phyloP scores from a whole-genome alignment of 2,329 filamentous ascomycete genomes.

The Pyrenophora teres region DNA sequence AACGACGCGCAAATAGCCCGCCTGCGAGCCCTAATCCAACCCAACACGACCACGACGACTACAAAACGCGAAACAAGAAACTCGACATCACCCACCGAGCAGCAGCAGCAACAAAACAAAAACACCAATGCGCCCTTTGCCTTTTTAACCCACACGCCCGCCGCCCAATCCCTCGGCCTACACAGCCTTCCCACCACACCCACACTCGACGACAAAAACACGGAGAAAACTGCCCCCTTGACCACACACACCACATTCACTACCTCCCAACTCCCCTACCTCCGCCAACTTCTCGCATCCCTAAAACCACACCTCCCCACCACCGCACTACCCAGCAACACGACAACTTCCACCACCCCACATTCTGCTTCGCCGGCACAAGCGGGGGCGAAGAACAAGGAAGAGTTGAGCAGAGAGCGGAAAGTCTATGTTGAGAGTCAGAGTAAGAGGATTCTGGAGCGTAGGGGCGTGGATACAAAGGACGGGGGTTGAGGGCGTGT shows the following conservation, averaged over 20 bases:
- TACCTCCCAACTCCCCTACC: slow-evolving; percentile 78
- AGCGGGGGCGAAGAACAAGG: slow-evolving; percentile 33
- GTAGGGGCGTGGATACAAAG: slow-evolving; percentile 65
- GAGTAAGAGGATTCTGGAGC: slow-evolving; percentile 76
- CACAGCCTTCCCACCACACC: slow-evolving; percentile 21
- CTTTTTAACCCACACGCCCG: slow-evolving; percentile 59
- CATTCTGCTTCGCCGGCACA: neutral
- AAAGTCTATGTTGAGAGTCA: slow-evolving; percentile 83
- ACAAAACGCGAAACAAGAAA: slow-evolving; percentile 26
- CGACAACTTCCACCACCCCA: slow-evolving; percentile 8
- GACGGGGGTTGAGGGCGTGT: slow-evolving; percentile 43
- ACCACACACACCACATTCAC: slow-evolving; percentile 77
- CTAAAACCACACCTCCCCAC: slow-evolving; percentile 67
- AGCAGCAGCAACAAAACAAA: neutral
- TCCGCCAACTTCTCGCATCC: slow-evolving; percentile 71
- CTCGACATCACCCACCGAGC: slow-evolving; percentile 24
- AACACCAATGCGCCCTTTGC: slow-evolving; percentile 50
- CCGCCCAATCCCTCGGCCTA: slow-evolving; percentile 54
- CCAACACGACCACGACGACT: slow-evolving; percentile 5
- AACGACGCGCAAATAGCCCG: slow-evolving; percentile 73
- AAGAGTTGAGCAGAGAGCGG: slow-evolving; percentile 68
- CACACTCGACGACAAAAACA: slow-evolving; percentile 3
- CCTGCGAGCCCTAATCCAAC: slow-evolving; percentile 62
- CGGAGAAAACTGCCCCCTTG: slow-evolving; percentile 52
- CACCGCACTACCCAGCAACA: slow-evolving; percentile 37